Evolutionary conservation across 2,329 filamentous ascomycete genomes (phyloP).

Genomic region (Fusarium mexicanum): DNA sequence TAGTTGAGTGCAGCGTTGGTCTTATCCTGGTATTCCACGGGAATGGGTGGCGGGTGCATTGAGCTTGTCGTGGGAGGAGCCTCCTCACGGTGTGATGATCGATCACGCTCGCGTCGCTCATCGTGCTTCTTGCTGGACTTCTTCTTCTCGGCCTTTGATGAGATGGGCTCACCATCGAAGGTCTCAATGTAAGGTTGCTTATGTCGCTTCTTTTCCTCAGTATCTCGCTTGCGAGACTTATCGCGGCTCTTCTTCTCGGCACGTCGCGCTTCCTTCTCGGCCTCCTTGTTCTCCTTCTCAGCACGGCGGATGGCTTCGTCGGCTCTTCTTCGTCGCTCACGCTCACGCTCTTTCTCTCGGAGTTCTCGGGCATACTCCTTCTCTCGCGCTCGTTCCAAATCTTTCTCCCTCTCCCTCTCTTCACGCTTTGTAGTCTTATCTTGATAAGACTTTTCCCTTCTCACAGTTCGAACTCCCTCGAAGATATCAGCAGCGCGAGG

Average conservation of each 20-base stretch:
- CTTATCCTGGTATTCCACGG: constrained; percentile 33
- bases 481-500: constrained; percentile 51
- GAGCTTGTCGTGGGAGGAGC: constrained; percentile 30
- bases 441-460: constrained; percentile 59
- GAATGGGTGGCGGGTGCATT: constrained; percentile 35
- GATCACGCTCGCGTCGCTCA: constrained; percentile 50
- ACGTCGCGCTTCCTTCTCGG: constrained; percentile 47
- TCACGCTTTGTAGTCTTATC: constrained; percentile 58
- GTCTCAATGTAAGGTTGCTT: constrained; percentile 50
- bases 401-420: constrained; percentile 49
- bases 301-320: constrained; percentile 37
- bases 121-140: constrained; percentile 54
- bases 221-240: constrained; percentile 51
- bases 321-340: constrained; percentile 12
- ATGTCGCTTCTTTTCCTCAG: constrained; percentile 51
- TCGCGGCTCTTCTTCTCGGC: constrained; percentile 51
- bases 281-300: constrained; percentile 45
- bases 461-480: constrained; percentile 55
- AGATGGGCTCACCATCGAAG: constrained; percentile 41
- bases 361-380: constrained; percentile 39
- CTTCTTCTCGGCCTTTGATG: constrained; percentile 49
- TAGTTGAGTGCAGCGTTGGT: constrained; percentile 39
- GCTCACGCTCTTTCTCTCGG: constrained; percentile 40
- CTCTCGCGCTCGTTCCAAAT: constrained; percentile 47
- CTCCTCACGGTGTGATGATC: constrained; percentile 49